Conservation (phyloP, 2,329 filamentous ascomycete species). For the Pseudocercospora fijiensis region DNA sequence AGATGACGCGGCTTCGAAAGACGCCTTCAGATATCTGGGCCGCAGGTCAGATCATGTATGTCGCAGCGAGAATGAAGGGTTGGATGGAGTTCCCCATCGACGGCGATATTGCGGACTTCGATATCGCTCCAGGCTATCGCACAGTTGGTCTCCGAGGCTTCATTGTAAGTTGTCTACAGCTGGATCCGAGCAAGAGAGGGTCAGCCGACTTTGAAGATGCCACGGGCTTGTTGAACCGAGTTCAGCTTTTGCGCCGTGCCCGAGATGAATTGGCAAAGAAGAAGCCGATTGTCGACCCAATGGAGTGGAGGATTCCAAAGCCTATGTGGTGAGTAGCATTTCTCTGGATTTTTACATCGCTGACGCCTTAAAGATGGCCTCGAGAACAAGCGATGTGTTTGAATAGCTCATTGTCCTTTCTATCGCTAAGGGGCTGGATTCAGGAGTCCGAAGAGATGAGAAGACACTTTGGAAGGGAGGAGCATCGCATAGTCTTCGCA, state of each 20-base stretch:
- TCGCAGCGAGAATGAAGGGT: slow-evolving; percentile 1
- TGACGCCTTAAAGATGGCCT: background rate
- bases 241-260: background rate
- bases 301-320: background rate
- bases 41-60: slow-evolving; percentile 18
- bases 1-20: slow-evolving; percentile 3
- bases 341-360: background rate
- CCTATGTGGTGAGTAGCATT: background rate
- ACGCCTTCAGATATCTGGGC: slow-evolving; percentile 15
- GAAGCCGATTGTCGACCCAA: background rate
- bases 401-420: no score
- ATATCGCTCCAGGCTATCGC: slow-evolving; percentile 1
- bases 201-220: background rate
- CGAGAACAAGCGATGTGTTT: background rate
- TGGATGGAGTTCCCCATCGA: background rate
- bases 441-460: background rate
- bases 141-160: background rate
- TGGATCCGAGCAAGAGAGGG: background rate
- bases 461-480: background rate
- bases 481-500: background rate
- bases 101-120: background rate
- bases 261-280: background rate
- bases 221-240: background rate
- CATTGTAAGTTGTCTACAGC: background rate
- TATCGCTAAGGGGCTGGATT: background rate